Conservation (phyloP, 164 flowering plant species). For the Amborella trichopoda region DNA sequence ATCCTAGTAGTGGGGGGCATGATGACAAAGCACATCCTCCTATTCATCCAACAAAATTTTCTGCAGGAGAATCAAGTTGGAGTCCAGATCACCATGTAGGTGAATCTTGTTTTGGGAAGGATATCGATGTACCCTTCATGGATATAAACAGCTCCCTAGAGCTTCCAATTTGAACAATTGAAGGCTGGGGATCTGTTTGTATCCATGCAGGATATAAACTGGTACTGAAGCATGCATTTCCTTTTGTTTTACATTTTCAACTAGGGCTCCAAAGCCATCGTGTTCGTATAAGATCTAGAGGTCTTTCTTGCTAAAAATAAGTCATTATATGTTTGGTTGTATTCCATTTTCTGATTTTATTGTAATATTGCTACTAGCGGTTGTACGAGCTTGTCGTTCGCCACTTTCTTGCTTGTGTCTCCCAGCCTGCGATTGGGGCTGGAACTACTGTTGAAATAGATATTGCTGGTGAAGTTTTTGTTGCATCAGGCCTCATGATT, state of each 20-base stretch:
- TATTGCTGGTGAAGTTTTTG: slow-evolving; percentile 87
- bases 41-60: slow-evolving; percentile 95
- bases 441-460: slow-evolving; percentile 91
- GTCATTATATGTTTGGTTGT: neutral
- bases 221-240: no score
- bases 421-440: slow-evolving; percentile 94
- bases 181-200: no score
- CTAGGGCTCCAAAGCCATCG: no score
- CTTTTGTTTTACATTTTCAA: no score
- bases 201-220: no score
- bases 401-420: slow-evolving; percentile 97
- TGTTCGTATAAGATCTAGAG: no score
- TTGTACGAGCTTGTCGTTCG: slow-evolving; percentile 96
- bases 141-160: no score
- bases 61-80: slow-evolving; percentile 82
- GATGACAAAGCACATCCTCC: slow-evolving; percentile 99
- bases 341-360: neutral
- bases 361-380: slow-evolving; percentile 34
- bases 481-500: slow-evolving; percentile 74
- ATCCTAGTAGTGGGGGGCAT: slow-evolving; percentile 86
- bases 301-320: neutral
- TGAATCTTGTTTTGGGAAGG: slow-evolving; percentile 1
- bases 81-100: slow-evolving; percentile 82
- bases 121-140: no score
- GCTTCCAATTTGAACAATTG: no score